Percentiles rank a stretch among this genome's conserved stretches.
Evolutionary conservation across 2,329 filamentous ascomycete species (phyloP).

Genomic region (Amauroascus niger): DNA sequence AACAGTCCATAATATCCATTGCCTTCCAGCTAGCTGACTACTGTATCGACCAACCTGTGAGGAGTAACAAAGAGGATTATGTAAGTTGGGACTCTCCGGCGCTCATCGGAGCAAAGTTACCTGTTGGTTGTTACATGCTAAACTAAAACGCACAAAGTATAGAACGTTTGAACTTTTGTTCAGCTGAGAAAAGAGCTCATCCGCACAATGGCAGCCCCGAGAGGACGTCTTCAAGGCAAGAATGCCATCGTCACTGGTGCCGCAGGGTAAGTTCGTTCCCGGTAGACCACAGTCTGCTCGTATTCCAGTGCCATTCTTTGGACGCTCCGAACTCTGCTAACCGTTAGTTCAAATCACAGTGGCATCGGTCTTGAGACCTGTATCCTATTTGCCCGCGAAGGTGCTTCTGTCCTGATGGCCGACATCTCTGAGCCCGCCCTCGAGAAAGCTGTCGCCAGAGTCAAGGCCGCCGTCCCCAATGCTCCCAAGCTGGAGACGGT

Average conservation of each 20-base stretch:
- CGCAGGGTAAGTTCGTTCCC: slow-evolving; percentile 56
- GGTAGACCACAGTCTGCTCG: not conserved
- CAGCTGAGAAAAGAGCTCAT: not conserved
- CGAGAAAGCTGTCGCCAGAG: slow-evolving; percentile 63
- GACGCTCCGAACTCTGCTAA: not conserved
- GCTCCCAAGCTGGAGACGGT: slow-evolving; percentile 52
- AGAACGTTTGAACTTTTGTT: not conserved
- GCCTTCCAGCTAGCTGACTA: too few relatives aligned
- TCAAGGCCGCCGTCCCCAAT: slow-evolving; percentile 60
- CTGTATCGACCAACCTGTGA: not conserved
- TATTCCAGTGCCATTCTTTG: not conserved
- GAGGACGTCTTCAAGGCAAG: slow-evolving; percentile 51
- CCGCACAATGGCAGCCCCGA: slow-evolving; percentile 13
- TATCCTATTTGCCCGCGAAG: slow-evolving; percentile 82
- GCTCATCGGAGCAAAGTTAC: not conserved
- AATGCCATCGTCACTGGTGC: slow-evolving; percentile 73
- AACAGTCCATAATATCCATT: too few relatives aligned
- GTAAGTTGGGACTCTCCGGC: not conserved
- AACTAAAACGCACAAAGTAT: not conserved
- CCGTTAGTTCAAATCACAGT: slow-evolving; percentile 34
- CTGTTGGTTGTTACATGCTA: not conserved
- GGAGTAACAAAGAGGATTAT: not conserved
- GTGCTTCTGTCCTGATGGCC: slow-evolving; percentile 72
- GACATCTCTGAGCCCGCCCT: slow-evolving; percentile 74
- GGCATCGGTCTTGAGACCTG: slow-evolving; percentile 88